Base-by-base conservation (phyloP, 2,329 filamentous ascomycete species). In the Fusarium dimerum region DNA sequence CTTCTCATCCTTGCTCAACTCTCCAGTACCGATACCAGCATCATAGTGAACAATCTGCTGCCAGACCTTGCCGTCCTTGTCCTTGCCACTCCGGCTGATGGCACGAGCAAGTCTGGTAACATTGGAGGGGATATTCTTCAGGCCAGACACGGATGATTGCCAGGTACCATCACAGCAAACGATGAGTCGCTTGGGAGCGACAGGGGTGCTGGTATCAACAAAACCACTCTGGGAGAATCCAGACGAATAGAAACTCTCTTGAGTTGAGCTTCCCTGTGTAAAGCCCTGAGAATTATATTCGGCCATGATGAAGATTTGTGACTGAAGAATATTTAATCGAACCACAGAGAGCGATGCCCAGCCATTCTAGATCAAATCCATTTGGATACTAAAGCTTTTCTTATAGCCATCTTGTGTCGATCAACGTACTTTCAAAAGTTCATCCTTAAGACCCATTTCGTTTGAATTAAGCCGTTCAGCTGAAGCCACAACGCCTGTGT, bases 131-230 rank as follows among this genome's bases (percentile, higher is more conserved):
- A 64, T 56, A 29, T 61, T 60, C 40, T 59, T 60, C 15, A 62
- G 59, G 11, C 66, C 63, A 9, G 61, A 62, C 18, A 62, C 61
- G 6, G 56, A 56, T 3, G 47, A 57, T 47, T 69, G 70, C 70
- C 68, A 72, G 8, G 70, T 71, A 15, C 70, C 71, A 48, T 74
- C 71, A 34, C 70, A 73, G 52, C 71, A 73, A 41, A 71, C 61
- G 38, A 72, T 49, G 48, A 65, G 57, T n/a, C 62, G 62, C 47
- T 65, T 65, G 6, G 62, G 62, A 16, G 52, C 56, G 13, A 55
- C 52, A 36, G 32, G 43, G 20, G 43, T 40, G 39, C 58, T 36
- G 32, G 4, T 58, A 18, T 38, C 40, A 20, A 29, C 52, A 29
- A 46, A 39, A 5, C 43, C 43, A 2, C 29, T 11, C 43, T 46